These are phyloP conservation scores for Solanum paucissectum DNA, from an alignment of 257 asterid genomes.

Conservation along the genomic window DNA sequence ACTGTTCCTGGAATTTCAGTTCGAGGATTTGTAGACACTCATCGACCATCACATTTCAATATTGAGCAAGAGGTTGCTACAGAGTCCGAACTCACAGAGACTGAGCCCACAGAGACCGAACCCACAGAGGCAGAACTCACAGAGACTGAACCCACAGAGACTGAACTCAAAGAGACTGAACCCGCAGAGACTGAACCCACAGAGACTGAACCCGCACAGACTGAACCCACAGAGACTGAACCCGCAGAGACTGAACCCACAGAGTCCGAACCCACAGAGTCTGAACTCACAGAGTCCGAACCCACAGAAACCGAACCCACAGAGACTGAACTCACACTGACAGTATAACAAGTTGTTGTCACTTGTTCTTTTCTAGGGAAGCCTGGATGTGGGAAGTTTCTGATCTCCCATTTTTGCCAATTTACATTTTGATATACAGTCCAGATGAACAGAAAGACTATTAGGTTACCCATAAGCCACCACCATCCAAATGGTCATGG, in stretches of 20 bases:
- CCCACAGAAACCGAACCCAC: neutral
- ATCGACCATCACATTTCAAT: constrained; percentile 40
- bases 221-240: too few relatives aligned
- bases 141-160: neutral
- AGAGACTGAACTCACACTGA: too few relatives aligned
- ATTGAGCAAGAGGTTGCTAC: constrained; percentile 13
- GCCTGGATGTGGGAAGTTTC: neutral
- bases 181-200: neutral
- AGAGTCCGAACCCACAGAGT: too few relatives aligned
- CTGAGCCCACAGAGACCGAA: accelerated
- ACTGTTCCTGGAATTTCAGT: constrained; percentile 34
- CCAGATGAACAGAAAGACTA: neutral
- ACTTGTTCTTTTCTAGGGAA: neutral
- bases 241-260: neutral
- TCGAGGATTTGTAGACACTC: constrained; percentile 41
- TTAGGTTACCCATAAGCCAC: neutral
- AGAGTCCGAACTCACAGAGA: neutral
- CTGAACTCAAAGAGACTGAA: accelerated
- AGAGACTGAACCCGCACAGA: too few relatives aligned
- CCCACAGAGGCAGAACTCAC: neutral
- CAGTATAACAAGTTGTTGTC: neutral
- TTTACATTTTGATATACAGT: neutral
- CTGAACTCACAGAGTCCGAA: neutral
- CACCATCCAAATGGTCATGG: neutral
- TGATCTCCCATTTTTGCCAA: neutral